A percentile compares a stretch with the other conserved stretches of the same genome.
phyloP scores from a whole-genome alignment of 1,284 basidiomycete species.

The Ganoderma boninense region DNA sequence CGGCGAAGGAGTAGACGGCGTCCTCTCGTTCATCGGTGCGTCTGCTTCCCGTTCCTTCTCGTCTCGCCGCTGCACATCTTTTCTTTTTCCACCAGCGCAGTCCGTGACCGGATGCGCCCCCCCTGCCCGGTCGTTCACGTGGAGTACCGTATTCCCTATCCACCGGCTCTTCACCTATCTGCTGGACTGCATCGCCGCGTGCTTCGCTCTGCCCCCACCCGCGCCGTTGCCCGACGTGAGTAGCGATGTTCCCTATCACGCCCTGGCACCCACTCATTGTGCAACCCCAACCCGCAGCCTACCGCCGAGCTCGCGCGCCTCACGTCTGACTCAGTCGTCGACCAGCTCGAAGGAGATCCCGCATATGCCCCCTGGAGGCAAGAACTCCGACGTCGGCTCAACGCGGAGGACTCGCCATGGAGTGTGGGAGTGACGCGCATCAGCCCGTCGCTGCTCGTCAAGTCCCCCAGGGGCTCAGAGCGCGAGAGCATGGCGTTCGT shows the following conservation, averaged over 20 bases:
- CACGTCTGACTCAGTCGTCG: neutral
- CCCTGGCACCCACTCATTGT: neutral
- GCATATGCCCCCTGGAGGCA: constrained; percentile 1
- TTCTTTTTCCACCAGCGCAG: too few species aligned
- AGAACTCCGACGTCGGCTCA: constrained; percentile 8
- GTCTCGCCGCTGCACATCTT: too few species aligned
- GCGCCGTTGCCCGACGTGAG: neutral
- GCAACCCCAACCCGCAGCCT: neutral
- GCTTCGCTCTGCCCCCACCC: neutral
- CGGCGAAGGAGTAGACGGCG: constrained; percentile 3
- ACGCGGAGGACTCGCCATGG: neutral
- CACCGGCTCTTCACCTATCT: neutral
- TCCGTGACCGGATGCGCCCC: too few species aligned
- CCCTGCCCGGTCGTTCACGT: too few species aligned
- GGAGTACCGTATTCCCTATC: too few species aligned
- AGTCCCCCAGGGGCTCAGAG: constrained; percentile 33
- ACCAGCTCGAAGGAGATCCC: neutral
- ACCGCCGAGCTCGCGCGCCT: neutral
- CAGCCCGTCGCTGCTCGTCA: constrained; percentile 12
- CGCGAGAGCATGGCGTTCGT: constrained; percentile 32
- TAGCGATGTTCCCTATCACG: neutral
- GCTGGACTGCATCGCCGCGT: neutral
- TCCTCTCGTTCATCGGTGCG: constrained; percentile 10
- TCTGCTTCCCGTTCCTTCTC: too few species aligned
- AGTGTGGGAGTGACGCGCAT: constrained; percentile 9